A percentile compares a stretch with the other conserved stretches of the same genome.
Evolutionary conservation across 345 rosid species (phyloP).

Genomic region (Balakata baccata): DNA sequence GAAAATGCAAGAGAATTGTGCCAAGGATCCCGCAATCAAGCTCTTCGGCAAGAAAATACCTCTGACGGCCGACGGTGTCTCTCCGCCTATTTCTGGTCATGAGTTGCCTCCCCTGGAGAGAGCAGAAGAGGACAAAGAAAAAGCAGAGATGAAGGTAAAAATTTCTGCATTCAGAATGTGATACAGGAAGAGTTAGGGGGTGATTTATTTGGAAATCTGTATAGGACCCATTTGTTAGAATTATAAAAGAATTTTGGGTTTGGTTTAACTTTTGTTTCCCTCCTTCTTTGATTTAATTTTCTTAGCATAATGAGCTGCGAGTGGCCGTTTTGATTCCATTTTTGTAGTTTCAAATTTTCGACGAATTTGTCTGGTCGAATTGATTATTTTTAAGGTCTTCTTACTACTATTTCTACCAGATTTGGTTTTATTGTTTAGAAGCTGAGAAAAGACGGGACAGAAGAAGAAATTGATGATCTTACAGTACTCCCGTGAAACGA

Average conservation of each 20-base stretch:
- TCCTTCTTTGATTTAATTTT: constrained; percentile 5
- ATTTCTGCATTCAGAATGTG: neutral
- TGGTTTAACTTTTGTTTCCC: constrained; percentile 9
- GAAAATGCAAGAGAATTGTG: constrained; percentile 39
- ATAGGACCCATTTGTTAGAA: constrained; percentile 16
- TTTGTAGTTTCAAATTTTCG: neutral
- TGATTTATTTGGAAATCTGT: constrained; percentile 16
- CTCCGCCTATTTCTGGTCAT: constrained; percentile 17
- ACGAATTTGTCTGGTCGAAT: neutral
- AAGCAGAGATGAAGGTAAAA: constrained; percentile 49
- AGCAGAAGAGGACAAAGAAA: constrained; percentile 21
- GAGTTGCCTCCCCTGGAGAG: constrained; percentile 10
- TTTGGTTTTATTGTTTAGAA: constrained; percentile 21
- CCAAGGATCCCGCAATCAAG: constrained; percentile 58
- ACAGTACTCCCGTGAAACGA: neutral
- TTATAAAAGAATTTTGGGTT: constrained; percentile 23
- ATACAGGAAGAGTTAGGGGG: neutral
- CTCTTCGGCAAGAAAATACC: constrained; percentile 78
- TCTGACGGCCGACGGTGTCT: constrained; percentile 33
- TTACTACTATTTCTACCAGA: neutral
- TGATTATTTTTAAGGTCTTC: constrained; percentile 9
- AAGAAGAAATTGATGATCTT: neutral
- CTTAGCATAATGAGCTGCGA: neutral
- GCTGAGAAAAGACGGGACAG: neutral
- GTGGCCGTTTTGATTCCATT: constrained; percentile 1